phyloP scores from a whole-genome alignment of 768 basidiomycete genomes.

The Pleurotus tuber-regium region DNA sequence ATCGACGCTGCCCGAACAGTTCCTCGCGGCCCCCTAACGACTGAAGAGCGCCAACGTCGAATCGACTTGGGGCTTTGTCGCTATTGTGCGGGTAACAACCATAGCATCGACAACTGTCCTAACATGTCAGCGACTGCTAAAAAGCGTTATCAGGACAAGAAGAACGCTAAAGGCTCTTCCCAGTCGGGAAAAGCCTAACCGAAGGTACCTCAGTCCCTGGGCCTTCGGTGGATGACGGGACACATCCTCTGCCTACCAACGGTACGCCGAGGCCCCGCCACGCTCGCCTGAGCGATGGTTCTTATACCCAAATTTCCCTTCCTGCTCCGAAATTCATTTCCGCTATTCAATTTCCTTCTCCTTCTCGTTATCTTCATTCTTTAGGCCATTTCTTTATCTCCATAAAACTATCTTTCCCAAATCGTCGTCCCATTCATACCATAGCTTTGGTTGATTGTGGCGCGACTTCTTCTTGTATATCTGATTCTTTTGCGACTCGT shows the following conservation, averaged over 20 bases:
- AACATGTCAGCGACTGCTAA: slow-evolving; percentile 24
- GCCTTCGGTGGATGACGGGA: slow-evolving; percentile 26
- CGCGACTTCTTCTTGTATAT: slow-evolving; percentile 34
- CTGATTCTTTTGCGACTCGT: slow-evolving; percentile 27
- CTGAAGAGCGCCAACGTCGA: slow-evolving; percentile 23
- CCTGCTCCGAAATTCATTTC: slow-evolving; percentile 19
- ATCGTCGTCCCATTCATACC: slow-evolving; percentile 26
- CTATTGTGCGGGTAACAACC: slow-evolving; percentile 27
- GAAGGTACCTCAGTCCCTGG: slow-evolving; percentile 23
- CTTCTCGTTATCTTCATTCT: slow-evolving; percentile 11
- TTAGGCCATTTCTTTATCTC: slow-evolving; percentile 29
- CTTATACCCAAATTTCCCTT: slow-evolving; percentile 9
- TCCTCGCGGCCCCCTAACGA: slow-evolving; percentile 24
- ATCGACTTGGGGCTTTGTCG: slow-evolving; percentile 26
- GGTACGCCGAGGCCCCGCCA: slow-evolving; percentile 12
- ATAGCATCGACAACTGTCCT: slow-evolving; percentile 23
- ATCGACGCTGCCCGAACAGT: slow-evolving; percentile 22
- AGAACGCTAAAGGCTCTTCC: slow-evolving; percentile 16
- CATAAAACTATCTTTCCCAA: slow-evolving; percentile 27
- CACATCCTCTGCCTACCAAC: slow-evolving; percentile 16
- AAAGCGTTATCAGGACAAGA: slow-evolving; percentile 6
- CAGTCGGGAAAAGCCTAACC: slow-evolving; percentile 27
- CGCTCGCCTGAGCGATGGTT: background rate
- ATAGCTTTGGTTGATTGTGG: slow-evolving; percentile 36
- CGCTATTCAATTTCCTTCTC: too few species aligned